Percentiles rank a stretch among this genome's conserved stretches.
These are phyloP conservation scores for Ophiostoma angusticollis DNA, from an alignment of 2,329 filamentous ascomycete genomes.

Conservation along the genomic window DNA sequence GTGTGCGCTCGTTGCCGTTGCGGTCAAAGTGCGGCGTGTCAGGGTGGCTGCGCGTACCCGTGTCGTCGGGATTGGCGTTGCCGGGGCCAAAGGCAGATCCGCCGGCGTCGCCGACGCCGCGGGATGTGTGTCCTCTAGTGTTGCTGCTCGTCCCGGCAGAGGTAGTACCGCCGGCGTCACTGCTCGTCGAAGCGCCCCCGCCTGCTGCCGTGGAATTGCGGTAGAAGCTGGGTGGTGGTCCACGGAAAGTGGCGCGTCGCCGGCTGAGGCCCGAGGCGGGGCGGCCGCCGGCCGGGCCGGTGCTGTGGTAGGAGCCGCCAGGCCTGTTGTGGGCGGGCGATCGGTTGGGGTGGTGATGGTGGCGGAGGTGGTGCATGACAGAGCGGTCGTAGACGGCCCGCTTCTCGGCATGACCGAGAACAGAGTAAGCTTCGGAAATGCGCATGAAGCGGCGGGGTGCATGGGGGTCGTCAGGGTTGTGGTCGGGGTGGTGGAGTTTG, in stretches of 20 bases:
- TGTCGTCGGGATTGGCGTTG: conserved; percentile 10
- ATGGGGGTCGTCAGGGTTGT: conserved; percentile 62
- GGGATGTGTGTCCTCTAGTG: too few species aligned
- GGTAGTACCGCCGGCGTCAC: too few species aligned
- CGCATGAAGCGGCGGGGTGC: conserved; percentile 67
- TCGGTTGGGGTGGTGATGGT: conserved; percentile 22
- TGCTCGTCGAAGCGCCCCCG: conserved; percentile 11
- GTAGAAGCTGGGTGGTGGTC: conserved; percentile 84
- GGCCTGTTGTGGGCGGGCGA: conserved; percentile 19
- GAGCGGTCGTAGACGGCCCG: conserved; percentile 73
- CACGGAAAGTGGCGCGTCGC: conserved; percentile 62
- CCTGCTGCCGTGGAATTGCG: conserved; percentile 34
- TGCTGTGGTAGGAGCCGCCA: conserved; percentile 41
- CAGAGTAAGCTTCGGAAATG: conserved; percentile 71
- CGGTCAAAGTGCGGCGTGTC: conserved; percentile 70
- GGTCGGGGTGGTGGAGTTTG: conserved; percentile 85
- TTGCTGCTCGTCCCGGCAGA: too few species aligned
- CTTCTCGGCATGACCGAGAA: conserved; percentile 60
- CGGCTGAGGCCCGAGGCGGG: conserved; percentile 71
- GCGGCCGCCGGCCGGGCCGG: conserved; percentile 55
- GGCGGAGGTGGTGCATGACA: conserved; percentile 30
- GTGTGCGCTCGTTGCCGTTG: conserved; percentile 58
- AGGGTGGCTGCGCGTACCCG: conserved; percentile 22
- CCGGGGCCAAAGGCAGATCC: conserved; percentile 5
- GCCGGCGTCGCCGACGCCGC: neutral